A percentile compares a stretch with the other conserved stretches of the same genome.
These are phyloP conservation scores for Rhododendron mucronatum DNA, from an alignment of 148 eudicot species.

Conservation along the genomic window DNA sequence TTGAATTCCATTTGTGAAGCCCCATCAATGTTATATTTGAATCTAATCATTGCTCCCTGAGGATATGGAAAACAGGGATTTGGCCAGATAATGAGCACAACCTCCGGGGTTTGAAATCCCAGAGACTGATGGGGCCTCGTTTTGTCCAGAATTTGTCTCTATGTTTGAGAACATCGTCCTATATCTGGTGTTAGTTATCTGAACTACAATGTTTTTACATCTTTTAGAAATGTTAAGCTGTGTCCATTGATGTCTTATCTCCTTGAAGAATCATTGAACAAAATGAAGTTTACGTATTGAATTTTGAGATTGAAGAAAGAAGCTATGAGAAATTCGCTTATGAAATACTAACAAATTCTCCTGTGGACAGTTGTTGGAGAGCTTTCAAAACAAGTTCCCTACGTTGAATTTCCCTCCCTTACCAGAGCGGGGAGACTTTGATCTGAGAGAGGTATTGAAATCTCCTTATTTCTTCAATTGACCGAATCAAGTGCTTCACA, in stretches of 20 bases:
- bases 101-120: not conserved
- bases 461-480: conserved; percentile 90
- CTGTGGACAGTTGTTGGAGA: conserved; percentile 55
- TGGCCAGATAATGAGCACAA: not conserved
- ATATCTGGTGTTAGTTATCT: not conserved
- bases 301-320: not conserved
- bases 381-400: conserved; percentile 71
- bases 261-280: not conserved
- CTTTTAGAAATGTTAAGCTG: not conserved
- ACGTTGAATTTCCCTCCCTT: conserved; percentile 67
- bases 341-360: not conserved
- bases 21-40: not conserved
- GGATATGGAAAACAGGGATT: not conserved
- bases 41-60: not conserved
- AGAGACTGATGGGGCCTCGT: not conserved
- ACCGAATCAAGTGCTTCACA: not conserved
- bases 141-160: not conserved
- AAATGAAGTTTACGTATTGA: not conserved
- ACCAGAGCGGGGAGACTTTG: conserved; percentile 92
- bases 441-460: conserved; percentile 67
- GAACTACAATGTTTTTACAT: not conserved
- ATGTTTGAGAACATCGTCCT: not conserved
- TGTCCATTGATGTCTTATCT: not conserved
- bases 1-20: not conserved
- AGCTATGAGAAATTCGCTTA: not conserved